Evolutionary conservation across 345 rosid genomes (phyloP).

Genomic region (Moringa oleifera): DNA sequence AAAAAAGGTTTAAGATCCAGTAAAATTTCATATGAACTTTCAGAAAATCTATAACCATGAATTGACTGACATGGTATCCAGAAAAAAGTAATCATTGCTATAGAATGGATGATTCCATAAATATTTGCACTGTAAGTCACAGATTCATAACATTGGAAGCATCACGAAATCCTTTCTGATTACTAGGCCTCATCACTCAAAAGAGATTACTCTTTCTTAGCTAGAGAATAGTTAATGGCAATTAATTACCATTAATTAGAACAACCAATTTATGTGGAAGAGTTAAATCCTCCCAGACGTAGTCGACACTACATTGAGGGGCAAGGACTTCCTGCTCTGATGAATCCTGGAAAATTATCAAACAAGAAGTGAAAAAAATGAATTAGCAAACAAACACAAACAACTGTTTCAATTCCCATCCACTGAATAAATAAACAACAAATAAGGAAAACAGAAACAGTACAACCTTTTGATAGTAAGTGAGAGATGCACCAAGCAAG

Average conservation of each 20-base stretch:
- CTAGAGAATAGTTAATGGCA: slow-evolving; percentile 9
- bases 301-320: slow-evolving; percentile 54
- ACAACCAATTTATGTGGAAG: slow-evolving; percentile 84
- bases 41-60: neutral
- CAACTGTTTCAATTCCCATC: slow-evolving; percentile 6
- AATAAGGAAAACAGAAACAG: slow-evolving; percentile 18
- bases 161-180: neutral
- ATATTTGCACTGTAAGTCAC: neutral
- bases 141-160: neutral
- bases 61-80: neutral
- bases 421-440: slow-evolving; percentile 5
- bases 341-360: slow-evolving; percentile 56
- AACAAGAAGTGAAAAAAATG: slow-evolving; percentile 8
- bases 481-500: slow-evolving; percentile 54
- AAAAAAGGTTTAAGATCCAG: slow-evolving; percentile 11
- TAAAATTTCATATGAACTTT: neutral
- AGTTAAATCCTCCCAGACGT: slow-evolving; percentile 90
- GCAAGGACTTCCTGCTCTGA: slow-evolving; percentile 73
- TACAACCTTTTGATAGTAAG: slow-evolving; percentile 89
- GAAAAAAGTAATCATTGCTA: neutral
- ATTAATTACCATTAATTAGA: slow-evolving; percentile 55
- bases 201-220: neutral
- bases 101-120: neutral
- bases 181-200: neutral
- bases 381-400: slow-evolving; percentile 6